A percentile compares a stretch with the other conserved stretches of the same genome.
Conservation (phyloP, 1,284 basidiomycete genomes). For the Fomitopsis pinicola region DNA sequence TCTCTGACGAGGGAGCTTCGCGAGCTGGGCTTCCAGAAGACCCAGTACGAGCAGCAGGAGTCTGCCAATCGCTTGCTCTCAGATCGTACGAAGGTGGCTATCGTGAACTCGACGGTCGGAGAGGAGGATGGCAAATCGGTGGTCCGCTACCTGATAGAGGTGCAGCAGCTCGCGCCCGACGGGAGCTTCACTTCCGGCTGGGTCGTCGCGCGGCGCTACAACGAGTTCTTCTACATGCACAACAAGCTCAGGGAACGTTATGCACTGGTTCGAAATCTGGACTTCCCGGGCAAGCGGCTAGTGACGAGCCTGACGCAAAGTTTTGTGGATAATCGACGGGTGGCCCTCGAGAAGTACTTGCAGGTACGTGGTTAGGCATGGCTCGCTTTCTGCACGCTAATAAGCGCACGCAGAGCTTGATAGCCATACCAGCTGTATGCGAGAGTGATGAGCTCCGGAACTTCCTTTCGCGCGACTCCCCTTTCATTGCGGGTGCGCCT, state of each 20-base stretch:
- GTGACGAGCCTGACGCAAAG: constrained; percentile 77
- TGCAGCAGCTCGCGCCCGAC: constrained; percentile 79
- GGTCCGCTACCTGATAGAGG: constrained; percentile 89
- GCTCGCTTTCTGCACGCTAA: constrained; percentile 2
- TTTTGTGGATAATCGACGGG: constrained; percentile 79
- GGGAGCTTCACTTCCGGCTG: constrained; percentile 79
- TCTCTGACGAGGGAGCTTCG: constrained; percentile 81
- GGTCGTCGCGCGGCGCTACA: constrained; percentile 90
- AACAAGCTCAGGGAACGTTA: constrained; percentile 78
- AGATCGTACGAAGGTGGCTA: constrained; percentile 73
- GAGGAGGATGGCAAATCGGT: constrained; percentile 87
- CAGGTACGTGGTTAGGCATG: constrained; percentile 52
- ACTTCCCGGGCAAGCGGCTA: constrained; percentile 89
- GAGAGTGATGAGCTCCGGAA: constrained; percentile 79
- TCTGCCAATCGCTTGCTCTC: constrained; percentile 79
- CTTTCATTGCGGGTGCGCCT: constrained; percentile 58
- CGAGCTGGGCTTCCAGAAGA: constrained; percentile 83
- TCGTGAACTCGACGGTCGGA: constrained; percentile 72
- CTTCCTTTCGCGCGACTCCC: constrained; percentile 86
- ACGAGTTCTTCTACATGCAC: constrained; percentile 91
- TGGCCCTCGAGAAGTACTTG: constrained; percentile 84
- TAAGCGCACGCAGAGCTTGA: constrained; percentile 50
- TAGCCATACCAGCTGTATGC: constrained; percentile 73
- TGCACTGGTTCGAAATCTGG: constrained; percentile 60
- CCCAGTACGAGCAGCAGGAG: constrained; percentile 89